phyloP scores from a whole-genome alignment of 1,284 basidiomycete genomes.

The Microbotryum lychnidis-dioicae region DNA sequence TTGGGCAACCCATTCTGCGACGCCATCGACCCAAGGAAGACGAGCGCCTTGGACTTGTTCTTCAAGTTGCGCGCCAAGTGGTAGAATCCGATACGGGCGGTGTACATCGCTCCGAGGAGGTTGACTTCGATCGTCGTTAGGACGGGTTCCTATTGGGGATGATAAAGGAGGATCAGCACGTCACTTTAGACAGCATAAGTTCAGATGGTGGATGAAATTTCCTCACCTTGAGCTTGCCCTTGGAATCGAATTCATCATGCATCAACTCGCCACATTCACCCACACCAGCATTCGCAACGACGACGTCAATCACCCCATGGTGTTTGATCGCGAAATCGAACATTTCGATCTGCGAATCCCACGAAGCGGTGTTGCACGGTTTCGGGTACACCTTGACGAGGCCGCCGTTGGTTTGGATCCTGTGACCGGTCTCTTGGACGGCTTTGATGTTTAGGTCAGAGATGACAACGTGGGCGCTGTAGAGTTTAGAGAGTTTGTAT shows the following conservation, averaged over 20 bases:
- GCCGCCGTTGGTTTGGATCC: conserved; percentile 43
- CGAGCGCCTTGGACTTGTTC: conserved; percentile 38
- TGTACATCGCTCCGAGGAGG: conserved; percentile 49
- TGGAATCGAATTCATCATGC: conserved; percentile 8
- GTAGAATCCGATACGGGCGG: conserved; percentile 17
- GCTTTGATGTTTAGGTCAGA: conserved; percentile 47
- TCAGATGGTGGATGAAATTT: not conserved
- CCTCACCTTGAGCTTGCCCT: conserved; percentile 18
- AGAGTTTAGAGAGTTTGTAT: not conserved
- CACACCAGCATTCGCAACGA: conserved; percentile 53
- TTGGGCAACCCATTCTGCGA: conserved; percentile 41
- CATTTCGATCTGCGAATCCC: conserved; percentile 51
- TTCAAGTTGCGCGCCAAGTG: conserved; percentile 18
- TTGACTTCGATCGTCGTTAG: conserved; percentile 51
- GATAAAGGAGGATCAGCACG: not conserved
- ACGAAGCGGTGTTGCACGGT: conserved; percentile 50
- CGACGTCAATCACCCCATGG: conserved; percentile 36
- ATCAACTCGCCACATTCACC: conserved; percentile 43
- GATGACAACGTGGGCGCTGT: conserved; percentile 52
- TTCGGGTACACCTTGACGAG: conserved; percentile 45
- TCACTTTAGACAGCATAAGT: no score
- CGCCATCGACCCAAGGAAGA: conserved; percentile 30
- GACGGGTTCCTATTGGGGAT: conserved; percentile 44
- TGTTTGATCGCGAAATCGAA: conserved; percentile 46
- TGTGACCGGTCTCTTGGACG: conserved; percentile 43